phyloP scores from a whole-genome alignment of 257 asterid species.

The Solanum virginianum region DNA sequence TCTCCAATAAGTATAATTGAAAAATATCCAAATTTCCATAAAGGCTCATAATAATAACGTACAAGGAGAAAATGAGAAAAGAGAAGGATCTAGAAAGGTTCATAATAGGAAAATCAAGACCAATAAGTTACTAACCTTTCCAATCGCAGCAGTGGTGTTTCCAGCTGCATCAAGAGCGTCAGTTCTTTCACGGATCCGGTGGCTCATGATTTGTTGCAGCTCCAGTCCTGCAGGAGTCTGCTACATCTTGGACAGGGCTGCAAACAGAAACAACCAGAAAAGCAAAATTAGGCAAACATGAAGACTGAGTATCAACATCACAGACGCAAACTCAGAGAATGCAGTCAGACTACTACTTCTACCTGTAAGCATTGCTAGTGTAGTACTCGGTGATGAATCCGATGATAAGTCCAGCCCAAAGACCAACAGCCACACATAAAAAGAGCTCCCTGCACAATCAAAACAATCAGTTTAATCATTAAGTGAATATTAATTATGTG shows the following conservation, averaged over 20 bases:
- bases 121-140: slow-evolving; percentile 41
- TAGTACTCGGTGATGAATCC: slow-evolving; percentile 88
- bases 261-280: not conserved
- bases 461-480: not conserved
- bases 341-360: not conserved
- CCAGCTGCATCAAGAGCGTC: slow-evolving; percentile 99
- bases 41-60: not conserved
- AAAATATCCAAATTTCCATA: not conserved
- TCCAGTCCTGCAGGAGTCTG: slow-evolving; percentile 96
- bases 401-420: slow-evolving; percentile 93
- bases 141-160: slow-evolving; percentile 90
- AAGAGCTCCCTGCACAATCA: slow-evolving; percentile 58
- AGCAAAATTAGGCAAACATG: not conserved
- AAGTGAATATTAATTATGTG: not conserved
- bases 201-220: slow-evolving; percentile 94
- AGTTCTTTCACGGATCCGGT: slow-evolving; percentile 79
- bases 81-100: not conserved
- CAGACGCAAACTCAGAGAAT: not conserved
- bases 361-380: slow-evolving; percentile 96
- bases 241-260: slow-evolving; percentile 84
- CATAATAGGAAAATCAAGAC: not conserved
- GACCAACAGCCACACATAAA: slow-evolving; percentile 82
- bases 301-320: not conserved
- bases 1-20: not conserved
- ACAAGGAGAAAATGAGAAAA: not conserved